Percentiles rank a stretch among this genome's conserved stretches.
These are phyloP conservation scores for Uronychia binucleata DNA, from an alignment of 73 alveolate species.

Conservation along the genomic window DNA sequence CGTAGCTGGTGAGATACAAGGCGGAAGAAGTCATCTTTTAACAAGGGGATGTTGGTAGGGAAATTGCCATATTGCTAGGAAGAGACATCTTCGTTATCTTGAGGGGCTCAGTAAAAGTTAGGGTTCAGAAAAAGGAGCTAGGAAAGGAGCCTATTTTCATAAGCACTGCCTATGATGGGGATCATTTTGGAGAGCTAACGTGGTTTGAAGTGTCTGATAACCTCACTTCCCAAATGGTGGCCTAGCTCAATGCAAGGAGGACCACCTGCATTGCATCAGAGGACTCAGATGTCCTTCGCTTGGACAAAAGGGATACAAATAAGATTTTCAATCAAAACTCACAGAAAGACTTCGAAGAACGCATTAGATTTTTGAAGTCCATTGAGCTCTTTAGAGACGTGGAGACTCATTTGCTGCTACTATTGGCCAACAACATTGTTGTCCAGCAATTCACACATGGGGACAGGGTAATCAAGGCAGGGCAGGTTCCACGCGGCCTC, in stretches of 20 bases:
- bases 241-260: conserved; percentile 9
- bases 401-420: conserved; percentile 45
- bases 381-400: conserved; percentile 22
- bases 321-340: conserved; percentile 5
- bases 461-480: conserved; percentile 53
- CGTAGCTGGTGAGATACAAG: background rate
- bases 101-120: conserved; percentile 41
- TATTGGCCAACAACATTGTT: conserved; percentile 45
- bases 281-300: conserved; percentile 9
- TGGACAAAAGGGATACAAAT: conserved; percentile 27
- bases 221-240: conserved; percentile 22
- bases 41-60: background rate
- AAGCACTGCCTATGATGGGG: conserved; percentile 35
- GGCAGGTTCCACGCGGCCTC: conserved; percentile 53
- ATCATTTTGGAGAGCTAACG: conserved; percentile 41
- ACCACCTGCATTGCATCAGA: conserved; percentile 35
- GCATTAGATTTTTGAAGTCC: background rate
- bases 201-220: conserved; percentile 22
- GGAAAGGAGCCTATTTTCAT: conserved; percentile 28
- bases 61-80: background rate
- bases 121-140: conserved; percentile 16
- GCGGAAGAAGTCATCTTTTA: background rate
- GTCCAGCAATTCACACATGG: conserved; percentile 40
- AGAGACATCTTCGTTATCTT: conserved; percentile 18
- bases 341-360: conserved; percentile 35